phyloP scores from a whole-genome alignment of 78 protist species.

The Dictyostelium capitatum region DNA sequence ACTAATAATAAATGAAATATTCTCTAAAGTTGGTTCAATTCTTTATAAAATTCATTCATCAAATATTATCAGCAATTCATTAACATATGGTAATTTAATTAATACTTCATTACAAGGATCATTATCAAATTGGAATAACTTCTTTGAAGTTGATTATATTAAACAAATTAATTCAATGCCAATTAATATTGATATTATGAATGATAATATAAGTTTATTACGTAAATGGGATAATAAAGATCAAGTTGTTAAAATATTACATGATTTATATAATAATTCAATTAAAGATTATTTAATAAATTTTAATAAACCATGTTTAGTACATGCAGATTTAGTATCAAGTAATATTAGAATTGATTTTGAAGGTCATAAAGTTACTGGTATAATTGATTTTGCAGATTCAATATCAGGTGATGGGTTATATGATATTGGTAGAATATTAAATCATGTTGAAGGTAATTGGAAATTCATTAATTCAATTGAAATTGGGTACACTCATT shows the following conservation, averaged over 20 bases:
- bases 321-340: slow-evolving; percentile 70
- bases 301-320: slow-evolving; percentile 8
- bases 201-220: neutral
- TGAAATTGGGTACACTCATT: neutral
- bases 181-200: neutral
- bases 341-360: slow-evolving; percentile 35
- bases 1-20: neutral
- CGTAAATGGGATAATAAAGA: too few species aligned
- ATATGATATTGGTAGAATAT: slow-evolving; percentile 75
- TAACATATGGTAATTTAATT: slow-evolving; percentile 6
- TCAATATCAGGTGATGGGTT: slow-evolving; percentile 52
- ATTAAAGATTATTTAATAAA: neutral
- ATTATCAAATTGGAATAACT: slow-evolving; percentile 1
- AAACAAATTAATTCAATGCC: neutral
- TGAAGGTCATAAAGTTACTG: neutral
- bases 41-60: neutral
- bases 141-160: slow-evolving; percentile 7
- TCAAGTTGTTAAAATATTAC: neutral
- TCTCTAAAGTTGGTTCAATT: neutral
- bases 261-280: neutral
- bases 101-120: slow-evolving; percentile 1
- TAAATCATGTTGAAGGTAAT: slow-evolving; percentile 46
- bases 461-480: slow-evolving; percentile 56
- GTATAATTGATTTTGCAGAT: slow-evolving; percentile 77
- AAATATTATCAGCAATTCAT: neutral